Evolutionary conservation across 768 basidiomycete genomes (phyloP), one percentile per base, ranked within the genome.

Genomic region (Termitomyces sp.): DNA sequence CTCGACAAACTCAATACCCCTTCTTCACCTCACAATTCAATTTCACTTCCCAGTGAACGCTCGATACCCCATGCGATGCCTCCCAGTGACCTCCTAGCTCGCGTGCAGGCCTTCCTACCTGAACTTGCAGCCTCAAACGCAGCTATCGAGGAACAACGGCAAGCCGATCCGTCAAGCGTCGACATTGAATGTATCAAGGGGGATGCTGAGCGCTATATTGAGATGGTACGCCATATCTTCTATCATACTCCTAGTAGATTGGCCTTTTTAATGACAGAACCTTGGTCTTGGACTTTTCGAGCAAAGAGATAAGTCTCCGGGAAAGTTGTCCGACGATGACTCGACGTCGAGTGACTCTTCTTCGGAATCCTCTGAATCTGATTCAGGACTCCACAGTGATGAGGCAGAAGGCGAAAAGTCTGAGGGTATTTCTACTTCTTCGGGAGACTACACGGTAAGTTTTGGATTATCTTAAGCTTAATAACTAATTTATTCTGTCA

Each of bases 41-140:
- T 59, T 22, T 22, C 18, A 14, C 31, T 53, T 3, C 55, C 58
- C 1, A 27, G 9, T 0, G 31, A 59, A n/a, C 55, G 24, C 14
- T 34, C 51, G 18, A 46, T 29, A 24, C 60, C 61, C 12, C 76
- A 72, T 58, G 61, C 73, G 12, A 61, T 79, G 31, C 67, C 70
- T 24, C 78, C 80, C 20, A 65, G 73, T 55, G 81, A 82, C 61
- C 74, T 90, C 20, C 72, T 91, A 6, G 75, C 81, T 10, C 82
- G 87, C 18, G 75, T 89, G 4, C 81, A 84, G 66, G 78, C 81
- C 0, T 90, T 90, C 65, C 77, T 90, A 13, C 87, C 87, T 2
- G 74, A 82, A 61, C 72, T 90, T 18, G 80, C 84, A 47, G 85
- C 83, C 13, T 85, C 87, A 2, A 90, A 88, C 62, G 76, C 75